Evolutionary conservation across 2,329 filamentous ascomycete genomes (phyloP).

Genomic region (Didymellaceae sp.): DNA sequence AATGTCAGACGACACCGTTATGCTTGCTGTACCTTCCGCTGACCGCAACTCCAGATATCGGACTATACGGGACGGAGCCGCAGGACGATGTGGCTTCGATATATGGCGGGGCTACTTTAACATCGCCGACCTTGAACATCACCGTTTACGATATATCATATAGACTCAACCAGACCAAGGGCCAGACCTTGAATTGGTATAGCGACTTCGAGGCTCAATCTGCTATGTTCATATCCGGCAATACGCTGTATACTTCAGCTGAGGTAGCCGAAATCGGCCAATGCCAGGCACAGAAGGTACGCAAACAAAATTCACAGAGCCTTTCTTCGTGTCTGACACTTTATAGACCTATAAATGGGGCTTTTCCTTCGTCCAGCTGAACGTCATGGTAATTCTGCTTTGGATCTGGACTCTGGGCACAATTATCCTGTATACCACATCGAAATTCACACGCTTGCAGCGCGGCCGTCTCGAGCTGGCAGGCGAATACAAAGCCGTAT

Average conservation of each 20-base stretch:
- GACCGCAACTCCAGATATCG: background rate
- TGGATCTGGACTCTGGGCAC: constrained; percentile 24
- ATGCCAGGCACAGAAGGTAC: constrained; percentile 3
- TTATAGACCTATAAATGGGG: constrained; percentile 29
- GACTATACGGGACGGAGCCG: background rate
- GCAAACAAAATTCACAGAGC: too few relatives aligned
- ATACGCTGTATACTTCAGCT: background rate
- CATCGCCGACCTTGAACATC: background rate
- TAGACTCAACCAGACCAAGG: background rate
- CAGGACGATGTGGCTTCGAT: background rate
- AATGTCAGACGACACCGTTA: background rate
- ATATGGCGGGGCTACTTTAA: background rate
- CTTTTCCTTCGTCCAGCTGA: constrained; percentile 30
- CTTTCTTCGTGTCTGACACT: background rate
- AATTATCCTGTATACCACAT: constrained; percentile 13
- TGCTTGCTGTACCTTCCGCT: background rate
- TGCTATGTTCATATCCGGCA: background rate
- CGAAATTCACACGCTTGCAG: constrained; percentile 10
- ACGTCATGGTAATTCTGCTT: constrained; percentile 15
- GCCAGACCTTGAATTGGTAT: background rate
- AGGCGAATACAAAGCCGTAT: constrained; percentile 24
- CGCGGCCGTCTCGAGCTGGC: constrained; percentile 7
- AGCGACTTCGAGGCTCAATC: background rate
- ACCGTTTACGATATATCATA: background rate
- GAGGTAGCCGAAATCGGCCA: background rate